Base-by-base conservation (phyloP, 176 grass and related monocot genomes). In the Musa troglodytarum region DNA sequence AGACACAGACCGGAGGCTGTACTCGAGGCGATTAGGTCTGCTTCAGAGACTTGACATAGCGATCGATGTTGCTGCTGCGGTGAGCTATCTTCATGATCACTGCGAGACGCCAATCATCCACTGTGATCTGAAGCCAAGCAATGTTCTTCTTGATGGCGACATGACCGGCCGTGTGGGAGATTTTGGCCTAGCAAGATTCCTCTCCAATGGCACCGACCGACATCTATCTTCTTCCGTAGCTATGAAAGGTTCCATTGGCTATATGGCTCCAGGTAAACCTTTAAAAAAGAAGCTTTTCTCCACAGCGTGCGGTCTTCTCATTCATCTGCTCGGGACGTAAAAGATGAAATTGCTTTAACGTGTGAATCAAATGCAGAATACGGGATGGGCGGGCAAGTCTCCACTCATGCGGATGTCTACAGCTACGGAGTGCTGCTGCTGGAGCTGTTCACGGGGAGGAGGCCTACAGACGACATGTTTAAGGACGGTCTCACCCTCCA, bases 41-140 rank as follows among this genome's bases (percentile, higher is more conserved):
- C 54, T 74, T 21, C 80, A 82, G 68, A 74, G 81, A 20, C 50
- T 88, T 10, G 86, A 87, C 57, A 78, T 79, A 29, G 50, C 65
- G 0, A 50, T 71, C 13, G 77, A 79, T 19, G 77, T 71, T 10
- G 52, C 66, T 9, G 66, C 66, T 15, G 77, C 77, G 15, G 11
- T 79, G 22, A 20, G 29, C n/a, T 79, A 79, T 49, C 77, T 79
- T 1, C 77, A 79, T 24, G 10, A 79, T 26, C 17, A 70, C 26
- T 59, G 29, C 68, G 53, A 7, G 1, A 43, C 25, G 24, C 77
- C 77, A 2, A 70, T 79, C 15, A 15, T 61, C 26, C 77, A 79
- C 20, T 61, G 77, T 54, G 77, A 79, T 57, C 54, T 79, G 53
- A 79, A 79, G 15, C 77, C 77, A 54, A 79, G 77, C 77, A 79